Evolutionary conservation across 257 asterid species (phyloP).

Genomic region (Henckelia pumila): DNA sequence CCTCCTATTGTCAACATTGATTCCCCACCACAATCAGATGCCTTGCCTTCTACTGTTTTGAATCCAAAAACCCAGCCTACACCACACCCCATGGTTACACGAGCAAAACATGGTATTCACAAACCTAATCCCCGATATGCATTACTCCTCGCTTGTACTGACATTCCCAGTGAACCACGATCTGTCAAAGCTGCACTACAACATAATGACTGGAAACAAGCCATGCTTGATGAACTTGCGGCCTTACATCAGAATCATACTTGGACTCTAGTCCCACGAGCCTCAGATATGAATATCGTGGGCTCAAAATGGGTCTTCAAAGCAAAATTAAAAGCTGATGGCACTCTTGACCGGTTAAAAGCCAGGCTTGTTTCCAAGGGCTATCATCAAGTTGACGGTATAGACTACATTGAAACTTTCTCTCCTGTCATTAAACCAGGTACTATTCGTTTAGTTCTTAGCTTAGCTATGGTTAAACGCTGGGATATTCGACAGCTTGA

Average conservation of each 20-base stretch:
- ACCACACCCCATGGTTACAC: no score
- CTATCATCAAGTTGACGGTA: background rate
- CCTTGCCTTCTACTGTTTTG: no score
- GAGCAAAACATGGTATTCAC: no score
- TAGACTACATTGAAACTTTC: background rate
- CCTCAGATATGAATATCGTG: background rate
- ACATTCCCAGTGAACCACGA: no score
- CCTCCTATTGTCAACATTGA: no score
- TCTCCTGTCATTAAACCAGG: background rate
- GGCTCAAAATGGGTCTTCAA: background rate
- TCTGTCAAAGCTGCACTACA: no score
- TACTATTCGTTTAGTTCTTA: background rate
- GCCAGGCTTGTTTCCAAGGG: no score
- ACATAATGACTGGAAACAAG: background rate
- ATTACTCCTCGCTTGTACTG: no score
- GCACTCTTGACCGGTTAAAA: background rate
- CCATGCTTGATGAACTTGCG: background rate
- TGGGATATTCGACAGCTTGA: background rate
- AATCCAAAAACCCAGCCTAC: no score
- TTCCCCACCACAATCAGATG: no score
- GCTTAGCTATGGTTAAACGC: background rate
- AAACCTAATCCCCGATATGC: no score
- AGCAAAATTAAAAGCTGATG: background rate
- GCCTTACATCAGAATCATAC: slow-evolving; percentile 1
- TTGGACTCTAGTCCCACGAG: background rate